These are phyloP conservation scores for Chalciporus pseudorubinellus DNA, from an alignment of 768 basidiomycete species.

Conservation along the genomic window DNA sequence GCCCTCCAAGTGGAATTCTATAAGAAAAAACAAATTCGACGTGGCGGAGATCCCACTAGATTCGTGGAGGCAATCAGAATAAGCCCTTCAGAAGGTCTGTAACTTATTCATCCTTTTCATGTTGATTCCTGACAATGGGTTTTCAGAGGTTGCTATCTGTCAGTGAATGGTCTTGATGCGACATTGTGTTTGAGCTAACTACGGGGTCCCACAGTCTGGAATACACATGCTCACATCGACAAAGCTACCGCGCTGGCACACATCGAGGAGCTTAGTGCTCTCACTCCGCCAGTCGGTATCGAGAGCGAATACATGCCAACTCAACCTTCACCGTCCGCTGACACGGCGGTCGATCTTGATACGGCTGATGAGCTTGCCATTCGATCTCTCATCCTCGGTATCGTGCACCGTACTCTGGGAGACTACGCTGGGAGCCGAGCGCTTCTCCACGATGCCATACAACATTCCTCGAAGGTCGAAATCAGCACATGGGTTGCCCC, in stretches of 20 bases:
- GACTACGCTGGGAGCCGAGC: conserved; percentile 43
- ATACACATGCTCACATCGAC: conserved; percentile 63
- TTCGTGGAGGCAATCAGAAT: conserved; percentile 60
- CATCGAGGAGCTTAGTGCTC: conserved; percentile 48
- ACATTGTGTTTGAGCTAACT: background rate
- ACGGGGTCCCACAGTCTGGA: conserved; percentile 59
- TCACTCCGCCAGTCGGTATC: conserved; percentile 46
- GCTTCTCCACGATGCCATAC: conserved; percentile 52
- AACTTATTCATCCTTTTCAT: background rate
- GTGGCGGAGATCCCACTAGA: conserved; percentile 49
- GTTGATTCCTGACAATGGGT: conserved; percentile 2
- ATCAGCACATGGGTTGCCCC: conserved; percentile 67
- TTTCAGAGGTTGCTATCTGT: conserved; percentile 69
- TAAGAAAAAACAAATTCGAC: conserved; percentile 59
- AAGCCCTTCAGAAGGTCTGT: conserved; percentile 66
- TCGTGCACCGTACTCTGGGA: conserved; percentile 57
- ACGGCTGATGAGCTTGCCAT: conserved; percentile 70
- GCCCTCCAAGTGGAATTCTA: conserved; percentile 63
- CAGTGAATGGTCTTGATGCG: conserved; percentile 26
- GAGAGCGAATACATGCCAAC: conserved; percentile 26
- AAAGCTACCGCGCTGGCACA: conserved; percentile 54
- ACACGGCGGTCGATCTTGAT: conserved; percentile 46
- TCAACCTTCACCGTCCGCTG: background rate
- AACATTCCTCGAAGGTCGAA: conserved; percentile 38
- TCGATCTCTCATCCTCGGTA: conserved; percentile 66